Percentiles rank a stretch among this genome's conserved stretches.
Conservation (phyloP, 306 rosid species). For the Malus fusca region DNA sequence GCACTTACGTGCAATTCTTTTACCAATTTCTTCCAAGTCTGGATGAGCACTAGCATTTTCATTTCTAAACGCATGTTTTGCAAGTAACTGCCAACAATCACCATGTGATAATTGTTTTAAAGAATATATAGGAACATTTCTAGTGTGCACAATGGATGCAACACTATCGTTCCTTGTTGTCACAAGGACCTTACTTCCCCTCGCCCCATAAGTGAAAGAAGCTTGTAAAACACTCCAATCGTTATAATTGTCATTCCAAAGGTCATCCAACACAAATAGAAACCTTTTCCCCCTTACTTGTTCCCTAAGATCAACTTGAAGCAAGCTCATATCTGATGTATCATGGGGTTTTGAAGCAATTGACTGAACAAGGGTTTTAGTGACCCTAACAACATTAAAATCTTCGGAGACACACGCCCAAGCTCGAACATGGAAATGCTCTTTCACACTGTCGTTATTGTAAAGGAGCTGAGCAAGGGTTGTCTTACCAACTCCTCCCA, state of each 20-base stretch:
- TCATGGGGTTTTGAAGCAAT: neutral
- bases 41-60: neutral
- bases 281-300: neutral
- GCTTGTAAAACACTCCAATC: neutral
- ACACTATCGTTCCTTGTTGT: constrained; percentile 6
- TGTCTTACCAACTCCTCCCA: neutral
- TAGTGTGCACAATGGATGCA: neutral
- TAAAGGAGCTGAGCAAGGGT: constrained; percentile 1
- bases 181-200: constrained; percentile 5
- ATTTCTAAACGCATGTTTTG: neutral
- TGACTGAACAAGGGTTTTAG: neutral
- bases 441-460: neutral
- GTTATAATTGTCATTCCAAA: neutral
- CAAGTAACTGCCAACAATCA: constrained; percentile 7
- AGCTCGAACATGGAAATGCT: neutral
- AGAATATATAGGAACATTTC: neutral
- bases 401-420: neutral
- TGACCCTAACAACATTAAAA: neutral
- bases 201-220: neutral
- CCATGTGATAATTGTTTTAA: neutral
- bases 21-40: constrained; percentile 7
- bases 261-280: neutral
- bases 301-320: neutral
- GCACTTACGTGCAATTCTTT: constrained; percentile 13
- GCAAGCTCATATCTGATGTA: neutral